These are phyloP conservation scores for Cronartium quercuum DNA, from an alignment of 1,284 basidiomycete genomes.

Conservation along the genomic window DNA sequence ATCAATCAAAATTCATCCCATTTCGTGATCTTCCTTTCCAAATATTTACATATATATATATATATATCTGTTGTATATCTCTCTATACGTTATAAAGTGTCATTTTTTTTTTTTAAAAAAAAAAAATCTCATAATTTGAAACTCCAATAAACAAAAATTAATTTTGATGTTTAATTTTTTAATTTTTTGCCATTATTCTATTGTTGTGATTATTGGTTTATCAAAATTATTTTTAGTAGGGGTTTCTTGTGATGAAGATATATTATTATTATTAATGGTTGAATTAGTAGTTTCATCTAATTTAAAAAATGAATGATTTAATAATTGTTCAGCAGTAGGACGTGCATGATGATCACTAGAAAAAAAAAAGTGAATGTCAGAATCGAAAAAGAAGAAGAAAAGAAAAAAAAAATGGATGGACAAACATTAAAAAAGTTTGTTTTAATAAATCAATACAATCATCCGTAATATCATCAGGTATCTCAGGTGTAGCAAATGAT, in stretches of 20 bases:
- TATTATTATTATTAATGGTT: neutral
- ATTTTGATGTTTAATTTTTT: neutral
- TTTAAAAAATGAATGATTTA: slow-evolving; percentile 61
- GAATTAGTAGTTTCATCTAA: neutral
- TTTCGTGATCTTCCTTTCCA: neutral
- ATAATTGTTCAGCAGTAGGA: slow-evolving; percentile 68
- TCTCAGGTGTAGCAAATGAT: slow-evolving; percentile 70
- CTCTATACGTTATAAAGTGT: too few species aligned
- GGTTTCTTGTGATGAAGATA: neutral
- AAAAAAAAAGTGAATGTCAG: neutral
- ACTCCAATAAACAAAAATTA: neutral
- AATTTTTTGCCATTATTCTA: neutral
- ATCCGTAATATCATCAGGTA: slow-evolving; percentile 76
- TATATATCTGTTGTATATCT: neutral
- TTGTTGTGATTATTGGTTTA: neutral
- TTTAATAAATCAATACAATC: slow-evolving; percentile 79
- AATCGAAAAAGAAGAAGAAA: neutral
- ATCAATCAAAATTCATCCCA: neutral
- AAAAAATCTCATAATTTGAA: neutral
- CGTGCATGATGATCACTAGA: slow-evolving; percentile 65
- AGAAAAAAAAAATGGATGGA: neutral
- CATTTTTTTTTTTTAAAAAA: too few species aligned
- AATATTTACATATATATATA: neutral
- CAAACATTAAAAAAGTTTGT: slow-evolving; percentile 67
- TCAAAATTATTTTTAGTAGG: neutral